These are phyloP conservation scores for Naumovozyma baii DNA, from an alignment of 805 yeast species.

Conservation along the genomic window DNA sequence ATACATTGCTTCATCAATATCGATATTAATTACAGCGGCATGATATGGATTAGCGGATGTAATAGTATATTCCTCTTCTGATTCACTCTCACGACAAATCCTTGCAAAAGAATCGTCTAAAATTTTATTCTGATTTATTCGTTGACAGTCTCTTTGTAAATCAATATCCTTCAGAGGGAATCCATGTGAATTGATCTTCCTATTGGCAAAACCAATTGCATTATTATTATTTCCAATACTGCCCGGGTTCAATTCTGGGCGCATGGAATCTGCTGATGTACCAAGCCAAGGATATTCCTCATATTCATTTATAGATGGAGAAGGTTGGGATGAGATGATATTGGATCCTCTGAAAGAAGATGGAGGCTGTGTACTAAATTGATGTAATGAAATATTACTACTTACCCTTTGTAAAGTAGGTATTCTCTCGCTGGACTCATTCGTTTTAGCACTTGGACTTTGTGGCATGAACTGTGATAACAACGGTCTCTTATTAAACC, in stretches of 20 bases:
- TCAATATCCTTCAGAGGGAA: conserved; percentile 10
- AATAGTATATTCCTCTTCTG: conserved; percentile 7
- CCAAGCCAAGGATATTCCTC: conserved; percentile 37
- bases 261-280: conserved; percentile 20
- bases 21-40: conserved; percentile 25
- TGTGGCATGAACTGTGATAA: conserved; percentile 15
- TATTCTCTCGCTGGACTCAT: conserved; percentile 15
- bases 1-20: conserved; percentile 5
- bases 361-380: conserved; percentile 13
- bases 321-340: conserved; percentile 27
- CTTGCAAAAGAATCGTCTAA: conserved; percentile 24
- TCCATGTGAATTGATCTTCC: conserved; percentile 2
- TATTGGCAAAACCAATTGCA: background rate
- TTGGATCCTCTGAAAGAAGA: background rate
- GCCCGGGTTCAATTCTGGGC: conserved; percentile 6
- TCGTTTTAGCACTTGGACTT: conserved; percentile 17
- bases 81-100: conserved; percentile 6
- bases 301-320: conserved; percentile 31
- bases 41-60: conserved; percentile 13
- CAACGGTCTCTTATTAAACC: conserved; percentile 26
- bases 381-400: conserved; percentile 22
- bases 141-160: conserved; percentile 20
- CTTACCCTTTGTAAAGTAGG: conserved; percentile 17
- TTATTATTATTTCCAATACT: background rate
- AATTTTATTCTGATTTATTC: conserved; percentile 19